Conservation (phyloP, 352 stramenopile genomes). For the Phytophthora ramorum region DNA sequence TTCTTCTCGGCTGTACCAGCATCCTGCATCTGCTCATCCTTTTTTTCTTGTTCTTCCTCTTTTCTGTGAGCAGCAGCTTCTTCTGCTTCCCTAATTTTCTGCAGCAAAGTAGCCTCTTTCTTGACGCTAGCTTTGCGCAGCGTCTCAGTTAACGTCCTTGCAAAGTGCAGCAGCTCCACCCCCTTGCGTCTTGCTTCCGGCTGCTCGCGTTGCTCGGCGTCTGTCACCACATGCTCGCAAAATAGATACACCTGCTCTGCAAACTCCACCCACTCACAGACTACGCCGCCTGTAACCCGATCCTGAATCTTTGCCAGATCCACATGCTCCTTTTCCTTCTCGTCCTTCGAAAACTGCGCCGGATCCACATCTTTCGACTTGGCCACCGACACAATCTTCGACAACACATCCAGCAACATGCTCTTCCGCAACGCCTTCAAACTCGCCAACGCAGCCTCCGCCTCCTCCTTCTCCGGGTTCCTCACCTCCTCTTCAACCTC, state of each 20-base stretch:
- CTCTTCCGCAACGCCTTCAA: constrained; percentile 61
- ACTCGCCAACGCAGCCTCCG: constrained; percentile 49
- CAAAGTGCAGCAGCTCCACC: constrained; percentile 79
- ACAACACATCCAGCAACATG: constrained; percentile 83
- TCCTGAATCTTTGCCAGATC: constrained; percentile 63
- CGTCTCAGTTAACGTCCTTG: constrained; percentile 74
- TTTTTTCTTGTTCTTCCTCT: constrained; percentile 7
- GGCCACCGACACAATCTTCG: constrained; percentile 82
- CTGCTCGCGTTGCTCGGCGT: constrained; percentile 56
- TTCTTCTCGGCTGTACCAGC: constrained; percentile 1
- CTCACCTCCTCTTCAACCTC: constrained; percentile 13
- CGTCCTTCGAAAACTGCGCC: constrained; percentile 49
- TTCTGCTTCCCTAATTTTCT: constrained; percentile 44
- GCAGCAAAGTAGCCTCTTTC: constrained; percentile 65
- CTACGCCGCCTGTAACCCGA: constrained; percentile 41
- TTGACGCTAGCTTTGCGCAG: constrained; percentile 72
- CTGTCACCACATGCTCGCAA: constrained; percentile 74
- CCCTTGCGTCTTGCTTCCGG: constrained; percentile 74
- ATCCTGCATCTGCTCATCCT: constrained; percentile 6
- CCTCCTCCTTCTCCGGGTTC: constrained; percentile 37
- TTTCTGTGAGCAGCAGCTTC: constrained; percentile 10
- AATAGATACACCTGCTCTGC: constrained; percentile 76
- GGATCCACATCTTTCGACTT: constrained; percentile 77
- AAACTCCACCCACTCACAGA: constrained; percentile 75
- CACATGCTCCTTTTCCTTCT: constrained; percentile 36